Percentiles rank a stretch among this genome's conserved stretches.
Conservation (phyloP, 805 yeast species). For the Suhomyces tanzawaensis region DNA sequence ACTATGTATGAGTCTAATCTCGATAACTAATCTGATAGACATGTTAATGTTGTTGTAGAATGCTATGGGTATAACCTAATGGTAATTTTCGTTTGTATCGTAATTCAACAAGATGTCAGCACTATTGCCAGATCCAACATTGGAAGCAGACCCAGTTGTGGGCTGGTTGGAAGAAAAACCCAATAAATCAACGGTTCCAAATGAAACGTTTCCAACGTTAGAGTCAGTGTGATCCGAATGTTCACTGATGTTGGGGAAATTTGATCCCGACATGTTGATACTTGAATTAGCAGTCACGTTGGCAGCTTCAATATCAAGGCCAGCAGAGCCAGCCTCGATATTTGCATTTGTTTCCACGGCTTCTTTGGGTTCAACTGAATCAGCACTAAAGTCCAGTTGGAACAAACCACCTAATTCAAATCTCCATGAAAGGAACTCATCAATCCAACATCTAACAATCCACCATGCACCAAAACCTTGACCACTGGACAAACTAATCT, state of each 20-base stretch:
- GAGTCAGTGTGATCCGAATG: not conserved
- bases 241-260: slow-evolving; percentile 1
- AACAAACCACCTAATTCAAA: slow-evolving; percentile 62
- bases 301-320: slow-evolving; percentile 2
- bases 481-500: slow-evolving; percentile 56
- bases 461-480: slow-evolving; percentile 73
- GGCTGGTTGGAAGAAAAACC: slow-evolving; percentile 13
- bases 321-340: not conserved
- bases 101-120: slow-evolving; percentile 3
- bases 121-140: not conserved
- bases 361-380: not conserved
- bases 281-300: slow-evolving; percentile 3
- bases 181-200: slow-evolving; percentile 16
- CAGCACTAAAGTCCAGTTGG: slow-evolving; percentile 22
- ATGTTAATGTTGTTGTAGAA: too few species aligned
- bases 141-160: not conserved
- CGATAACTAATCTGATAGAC: too few species aligned
- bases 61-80: not conserved
- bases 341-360: not conserved
- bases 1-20: too few species aligned
- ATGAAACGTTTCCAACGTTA: slow-evolving; percentile 3
- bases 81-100: slow-evolving; percentile 1
- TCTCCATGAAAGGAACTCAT: slow-evolving; percentile 66
- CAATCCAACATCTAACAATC: slow-evolving; percentile 72
- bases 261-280: slow-evolving; percentile 4